A percentile compares a stretch with the other conserved stretches of the same genome.
phyloP scores from a whole-genome alignment of 1,139 yeast genomes.

The Geotrichum fermentans region DNA sequence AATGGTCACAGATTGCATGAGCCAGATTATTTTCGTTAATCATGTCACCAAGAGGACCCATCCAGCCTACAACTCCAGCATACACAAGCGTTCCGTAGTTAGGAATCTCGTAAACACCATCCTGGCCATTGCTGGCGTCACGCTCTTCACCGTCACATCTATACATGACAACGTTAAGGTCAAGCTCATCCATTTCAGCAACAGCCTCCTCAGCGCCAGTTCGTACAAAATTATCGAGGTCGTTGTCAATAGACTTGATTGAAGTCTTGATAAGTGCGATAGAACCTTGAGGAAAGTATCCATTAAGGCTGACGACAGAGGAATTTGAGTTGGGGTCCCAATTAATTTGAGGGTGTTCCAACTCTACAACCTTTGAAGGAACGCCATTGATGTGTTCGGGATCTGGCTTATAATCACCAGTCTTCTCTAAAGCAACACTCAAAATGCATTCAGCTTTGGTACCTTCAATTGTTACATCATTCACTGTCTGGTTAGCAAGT shows the following conservation, averaged over 20 bases:
- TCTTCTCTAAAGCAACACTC: constrained; percentile 45
- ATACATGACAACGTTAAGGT: constrained; percentile 70
- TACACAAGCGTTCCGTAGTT: constrained; percentile 66
- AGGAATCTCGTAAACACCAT: constrained; percentile 73
- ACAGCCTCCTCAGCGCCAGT: constrained; percentile 76
- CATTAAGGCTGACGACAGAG: constrained; percentile 53
- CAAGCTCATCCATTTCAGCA: constrained; percentile 53
- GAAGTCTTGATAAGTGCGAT: constrained; percentile 77
- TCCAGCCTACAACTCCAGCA: constrained; percentile 95
- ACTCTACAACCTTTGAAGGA: constrained; percentile 55
- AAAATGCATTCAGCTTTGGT: constrained; percentile 58
- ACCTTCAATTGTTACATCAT: constrained; percentile 62
- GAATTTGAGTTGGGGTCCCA: constrained; percentile 38
- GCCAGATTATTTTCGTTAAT: constrained; percentile 72
- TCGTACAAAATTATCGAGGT: constrained; percentile 60
- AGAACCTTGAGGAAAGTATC: constrained; percentile 78
- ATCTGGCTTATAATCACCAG: constrained; percentile 47
- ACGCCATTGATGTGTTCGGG: constrained; percentile 47
- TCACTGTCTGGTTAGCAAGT: constrained; percentile 47
- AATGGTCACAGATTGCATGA: constrained; percentile 74
- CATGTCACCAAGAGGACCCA: constrained; percentile 57
- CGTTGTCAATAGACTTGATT: constrained; percentile 51
- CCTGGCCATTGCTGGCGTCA: constrained; percentile 66
- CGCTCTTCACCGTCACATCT: constrained; percentile 84
- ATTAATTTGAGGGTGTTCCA: constrained; percentile 49